phyloP scores from a whole-genome alignment of 345 rosid species.

The Salix purpurea region DNA sequence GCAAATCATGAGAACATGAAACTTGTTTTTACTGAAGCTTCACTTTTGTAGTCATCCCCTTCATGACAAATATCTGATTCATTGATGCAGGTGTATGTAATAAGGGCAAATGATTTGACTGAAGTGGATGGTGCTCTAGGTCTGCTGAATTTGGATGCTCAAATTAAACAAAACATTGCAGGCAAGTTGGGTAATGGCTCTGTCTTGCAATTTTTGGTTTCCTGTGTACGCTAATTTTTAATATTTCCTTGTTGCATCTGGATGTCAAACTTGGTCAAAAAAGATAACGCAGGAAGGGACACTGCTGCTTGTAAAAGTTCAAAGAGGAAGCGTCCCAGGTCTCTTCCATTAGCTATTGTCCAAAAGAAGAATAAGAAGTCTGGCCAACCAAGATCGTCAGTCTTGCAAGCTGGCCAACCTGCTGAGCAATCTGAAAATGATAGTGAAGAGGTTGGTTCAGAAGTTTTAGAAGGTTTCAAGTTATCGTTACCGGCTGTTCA shows the following conservation, averaged over 20 bases:
- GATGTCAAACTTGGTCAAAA: conserved; percentile 9
- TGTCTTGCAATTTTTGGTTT: conserved; percentile 5
- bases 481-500: conserved; percentile 35
- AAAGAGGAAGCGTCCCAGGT: conserved; percentile 43
- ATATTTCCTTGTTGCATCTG: conserved; percentile 10
- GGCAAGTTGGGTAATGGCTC: conserved; percentile 33
- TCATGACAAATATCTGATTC: conserved; percentile 7
- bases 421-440: conserved; percentile 57
- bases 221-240: background rate
- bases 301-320: conserved; percentile 10
- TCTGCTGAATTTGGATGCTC: conserved; percentile 64
- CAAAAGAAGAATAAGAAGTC: conserved; percentile 41
- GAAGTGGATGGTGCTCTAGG: conserved; percentile 71
- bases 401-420: conserved; percentile 19
- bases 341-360: conserved; percentile 43
- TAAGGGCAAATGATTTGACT: conserved; percentile 52
- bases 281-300: conserved; percentile 23
- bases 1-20: background rate
- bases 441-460: conserved; percentile 62
- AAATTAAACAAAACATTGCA: conserved; percentile 41
- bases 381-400: conserved; percentile 21
- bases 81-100: conserved; percentile 47
- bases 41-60: background rate
- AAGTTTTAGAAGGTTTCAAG: conserved; percentile 58
- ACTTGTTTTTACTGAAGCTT: background rate